Percentiles rank a stretch among this genome's conserved stretches.
phyloP scores from a whole-genome alignment of 2,329 filamentous ascomycete species.

The Epicoccum nigrum region DNA sequence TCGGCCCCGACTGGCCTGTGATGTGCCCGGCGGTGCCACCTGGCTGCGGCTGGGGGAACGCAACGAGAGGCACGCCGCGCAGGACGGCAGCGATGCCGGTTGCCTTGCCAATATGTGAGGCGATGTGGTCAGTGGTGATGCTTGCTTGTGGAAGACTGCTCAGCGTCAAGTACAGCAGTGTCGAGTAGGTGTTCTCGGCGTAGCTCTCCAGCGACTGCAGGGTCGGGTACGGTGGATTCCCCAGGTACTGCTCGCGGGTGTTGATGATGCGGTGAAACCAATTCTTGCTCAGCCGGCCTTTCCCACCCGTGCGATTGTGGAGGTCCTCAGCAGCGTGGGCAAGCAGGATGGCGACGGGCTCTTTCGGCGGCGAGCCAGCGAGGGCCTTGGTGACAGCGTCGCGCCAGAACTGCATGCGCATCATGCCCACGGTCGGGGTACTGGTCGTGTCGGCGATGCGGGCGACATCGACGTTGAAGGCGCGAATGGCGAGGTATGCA shows the following conservation, averaged over 20 bases:
- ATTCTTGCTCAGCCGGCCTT: constrained; percentile 58
- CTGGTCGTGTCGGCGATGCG: constrained; percentile 89
- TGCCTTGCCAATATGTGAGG: constrained; percentile 94
- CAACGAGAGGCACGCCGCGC: constrained; percentile 87
- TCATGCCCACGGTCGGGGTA: constrained; percentile 80
- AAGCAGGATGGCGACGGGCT: constrained; percentile 87
- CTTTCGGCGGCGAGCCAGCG: constrained; percentile 78
- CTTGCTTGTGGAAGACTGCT: constrained; percentile 80
- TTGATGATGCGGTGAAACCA: constrained; percentile 74
- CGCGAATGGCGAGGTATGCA: constrained; percentile 87
- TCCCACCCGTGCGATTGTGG: constrained; percentile 53
- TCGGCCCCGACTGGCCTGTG: constrained; percentile 48
- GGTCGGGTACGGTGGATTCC: constrained; percentile 79
- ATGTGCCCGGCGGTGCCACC: constrained; percentile 52
- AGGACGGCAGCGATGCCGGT: constrained; percentile 85
- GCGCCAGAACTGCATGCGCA: constrained; percentile 95
- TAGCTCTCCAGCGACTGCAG: constrained; percentile 81
- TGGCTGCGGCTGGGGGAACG: constrained; percentile 70
- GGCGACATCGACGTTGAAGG: constrained; percentile 91
- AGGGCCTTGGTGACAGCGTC: constrained; percentile 82
- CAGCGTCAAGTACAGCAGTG: constrained; percentile 85
- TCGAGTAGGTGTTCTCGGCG: constrained; percentile 93
- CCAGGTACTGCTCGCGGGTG: constrained; percentile 81
- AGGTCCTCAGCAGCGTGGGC: constrained; percentile 71
- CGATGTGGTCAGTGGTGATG: constrained; percentile 87